Percentiles rank a stretch among this genome's conserved stretches.
These are phyloP conservation scores for Haematococcus sp. DNA, from an alignment of 139 green algal species.

Conservation along the genomic window DNA sequence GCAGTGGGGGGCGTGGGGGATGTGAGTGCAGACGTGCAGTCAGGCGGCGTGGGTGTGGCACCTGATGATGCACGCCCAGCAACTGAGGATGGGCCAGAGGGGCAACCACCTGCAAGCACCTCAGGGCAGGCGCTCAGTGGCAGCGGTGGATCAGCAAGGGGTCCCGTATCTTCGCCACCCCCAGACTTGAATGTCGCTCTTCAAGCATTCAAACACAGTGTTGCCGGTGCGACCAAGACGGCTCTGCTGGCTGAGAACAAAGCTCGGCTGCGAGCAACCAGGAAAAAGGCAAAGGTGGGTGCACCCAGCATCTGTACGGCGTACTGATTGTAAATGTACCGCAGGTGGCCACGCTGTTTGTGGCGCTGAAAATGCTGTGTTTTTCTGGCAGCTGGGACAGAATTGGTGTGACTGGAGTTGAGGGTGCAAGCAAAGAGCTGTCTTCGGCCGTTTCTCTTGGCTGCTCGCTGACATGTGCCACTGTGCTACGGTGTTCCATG, in stretches of 20 bases:
- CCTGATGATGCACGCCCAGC: constrained; percentile 31
- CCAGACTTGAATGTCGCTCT: background rate
- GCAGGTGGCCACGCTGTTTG: background rate
- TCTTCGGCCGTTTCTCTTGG: too few species aligned
- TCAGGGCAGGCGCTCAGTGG: background rate
- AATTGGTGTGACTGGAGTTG: too few species aligned
- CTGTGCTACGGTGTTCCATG: too few species aligned
- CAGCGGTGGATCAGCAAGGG: background rate
- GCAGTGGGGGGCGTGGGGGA: background rate
- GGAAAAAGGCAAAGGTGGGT: constrained; percentile 27
- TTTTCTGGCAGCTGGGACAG: too few species aligned
- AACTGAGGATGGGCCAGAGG: background rate
- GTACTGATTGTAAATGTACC: background rate
- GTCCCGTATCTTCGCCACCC: background rate
- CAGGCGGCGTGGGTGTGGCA: constrained; percentile 27
- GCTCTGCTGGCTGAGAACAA: constrained; percentile 41
- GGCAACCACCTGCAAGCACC: constrained; percentile 13
- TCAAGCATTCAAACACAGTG: constrained; percentile 28
- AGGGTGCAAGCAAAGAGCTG: too few species aligned
- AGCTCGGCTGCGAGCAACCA: constrained; percentile 15
- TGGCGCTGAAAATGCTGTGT: too few species aligned
- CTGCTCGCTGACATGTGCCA: too few species aligned
- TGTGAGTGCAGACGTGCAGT: background rate
- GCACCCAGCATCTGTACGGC: background rate
- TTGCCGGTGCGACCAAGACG: constrained; percentile 25